These are phyloP conservation scores for Kokia cookei DNA, from an alignment of 441 rosid species.

Conservation along the genomic window DNA sequence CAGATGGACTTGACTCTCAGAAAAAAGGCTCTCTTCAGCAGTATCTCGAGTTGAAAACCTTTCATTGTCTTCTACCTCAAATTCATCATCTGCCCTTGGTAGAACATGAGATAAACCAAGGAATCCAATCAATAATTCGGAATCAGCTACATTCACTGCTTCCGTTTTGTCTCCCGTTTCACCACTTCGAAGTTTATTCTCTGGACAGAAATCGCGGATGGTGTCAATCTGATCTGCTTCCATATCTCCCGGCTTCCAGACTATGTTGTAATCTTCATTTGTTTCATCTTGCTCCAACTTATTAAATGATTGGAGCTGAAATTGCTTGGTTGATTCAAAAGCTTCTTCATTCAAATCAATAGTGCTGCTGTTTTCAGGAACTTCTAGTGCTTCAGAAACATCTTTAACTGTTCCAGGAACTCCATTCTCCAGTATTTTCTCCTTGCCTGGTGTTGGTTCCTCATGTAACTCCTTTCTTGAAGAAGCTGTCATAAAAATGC, in stretches of 20 bases:
- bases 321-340: constrained; percentile 1
- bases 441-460: constrained; percentile 12
- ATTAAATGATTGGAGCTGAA: constrained; percentile 8
- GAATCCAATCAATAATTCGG: background rate
- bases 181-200: constrained; percentile 8
- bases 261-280: background rate
- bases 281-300: background rate
- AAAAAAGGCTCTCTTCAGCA: constrained; percentile 5
- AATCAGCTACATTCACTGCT: constrained; percentile 8
- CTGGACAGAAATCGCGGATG: background rate
- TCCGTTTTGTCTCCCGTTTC: constrained; percentile 13
- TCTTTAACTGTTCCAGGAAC: constrained; percentile 10
- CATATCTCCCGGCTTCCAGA: background rate
- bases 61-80: constrained; percentile 2
- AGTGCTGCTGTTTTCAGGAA: background rate
- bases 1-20: constrained; percentile 4
- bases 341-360: constrained; percentile 2
- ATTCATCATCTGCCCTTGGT: background rate
- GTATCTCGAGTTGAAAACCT: constrained; percentile 8
- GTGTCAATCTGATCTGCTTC: constrained; percentile 9
- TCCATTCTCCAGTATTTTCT: constrained; percentile 1
- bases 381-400: constrained; percentile 3
- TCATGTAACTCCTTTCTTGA: constrained; percentile 1
- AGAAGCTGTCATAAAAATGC: background rate
- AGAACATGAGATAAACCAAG: background rate